Conservation (phyloP, 2,329 filamentous ascomycete species). For the Colletotrichum shisoi region DNA sequence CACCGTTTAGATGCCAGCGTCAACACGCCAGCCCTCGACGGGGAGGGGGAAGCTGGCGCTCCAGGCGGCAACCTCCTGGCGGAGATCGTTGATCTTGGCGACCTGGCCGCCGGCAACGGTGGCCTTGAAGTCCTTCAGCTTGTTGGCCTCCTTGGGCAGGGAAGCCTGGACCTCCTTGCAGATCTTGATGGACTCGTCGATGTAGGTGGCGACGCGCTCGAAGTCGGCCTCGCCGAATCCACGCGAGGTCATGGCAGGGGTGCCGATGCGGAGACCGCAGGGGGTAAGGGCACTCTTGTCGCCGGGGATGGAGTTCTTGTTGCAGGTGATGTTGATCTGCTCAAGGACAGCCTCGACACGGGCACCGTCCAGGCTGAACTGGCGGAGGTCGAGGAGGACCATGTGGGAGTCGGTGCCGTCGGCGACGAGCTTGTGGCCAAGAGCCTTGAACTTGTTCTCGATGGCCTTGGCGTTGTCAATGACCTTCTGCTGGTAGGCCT, state of each 20-base stretch:
- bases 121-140: conserved; percentile 99
- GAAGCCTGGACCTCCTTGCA: conserved; percentile 84
- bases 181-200: conserved; percentile 87
- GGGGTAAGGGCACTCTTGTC: conserved; percentile 97
- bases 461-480: conserved; percentile 92
- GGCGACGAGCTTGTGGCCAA: conserved; percentile 93
- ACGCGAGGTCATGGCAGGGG: conserved; percentile 95
- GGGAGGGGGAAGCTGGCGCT: conserved; percentile 91
- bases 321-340: conserved; percentile 98
- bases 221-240: conserved; percentile 94
- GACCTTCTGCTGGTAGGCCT: conserved; percentile 91
- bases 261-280: conserved; percentile 93
- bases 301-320: conserved; percentile 98
- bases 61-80: conserved; percentile 90
- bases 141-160: conserved; percentile 96
- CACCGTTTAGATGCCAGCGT: conserved; percentile 63
- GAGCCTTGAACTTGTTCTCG: conserved; percentile 81
- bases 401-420: conserved; percentile 98
- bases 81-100: conserved; percentile 81
- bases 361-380: conserved; percentile 86
- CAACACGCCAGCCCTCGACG: conserved; percentile 74
- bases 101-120: conserved; percentile 83
- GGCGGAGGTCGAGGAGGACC: conserved; percentile 92
- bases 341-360: conserved; percentile 96
- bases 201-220: conserved; percentile 86